Conservation (phyloP, 352 stramenopile genomes). For the Blastocystis sp. region DNA sequence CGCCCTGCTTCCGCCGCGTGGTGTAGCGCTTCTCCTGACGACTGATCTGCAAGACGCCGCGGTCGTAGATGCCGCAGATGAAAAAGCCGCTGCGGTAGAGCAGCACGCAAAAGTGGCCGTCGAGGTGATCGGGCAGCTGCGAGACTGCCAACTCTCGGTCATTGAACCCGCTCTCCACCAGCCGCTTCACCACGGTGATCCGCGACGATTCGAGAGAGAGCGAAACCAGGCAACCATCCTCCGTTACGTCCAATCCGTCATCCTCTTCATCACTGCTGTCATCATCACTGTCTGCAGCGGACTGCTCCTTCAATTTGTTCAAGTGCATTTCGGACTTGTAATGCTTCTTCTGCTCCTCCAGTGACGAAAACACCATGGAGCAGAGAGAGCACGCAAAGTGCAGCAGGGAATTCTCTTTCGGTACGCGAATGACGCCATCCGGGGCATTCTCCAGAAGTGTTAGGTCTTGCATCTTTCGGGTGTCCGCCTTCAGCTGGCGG, state of each 20-base stretch:
- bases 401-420: slow-evolving; percentile 49
- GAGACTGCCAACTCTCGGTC: slow-evolving; percentile 72
- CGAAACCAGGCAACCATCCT: slow-evolving; percentile 74
- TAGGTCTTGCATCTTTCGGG: background rate
- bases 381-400: slow-evolving; percentile 72
- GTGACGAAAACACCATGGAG: slow-evolving; percentile 75
- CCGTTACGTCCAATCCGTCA: slow-evolving; percentile 70
- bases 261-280: slow-evolving; percentile 69
- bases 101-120: slow-evolving; percentile 79
- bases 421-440: background rate
- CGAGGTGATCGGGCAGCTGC: slow-evolving; percentile 71
- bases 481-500: background rate
- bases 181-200: slow-evolving; percentile 73
- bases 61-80: slow-evolving; percentile 81
- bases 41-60: slow-evolving; percentile 81
- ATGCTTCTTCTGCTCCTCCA: slow-evolving; percentile 81
- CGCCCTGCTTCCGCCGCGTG: slow-evolving; percentile 82
- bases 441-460: background rate
- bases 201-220: slow-evolving; percentile 71
- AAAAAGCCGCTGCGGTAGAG: slow-evolving; percentile 82
- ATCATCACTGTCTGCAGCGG: slow-evolving; percentile 71
- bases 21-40: slow-evolving; percentile 85
- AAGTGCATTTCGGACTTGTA: slow-evolving; percentile 82
- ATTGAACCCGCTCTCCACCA: slow-evolving; percentile 70
- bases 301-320: slow-evolving; percentile 70